Evolutionary conservation across 345 rosid species (phyloP).

Genomic region (Pistacia atlantica): DNA sequence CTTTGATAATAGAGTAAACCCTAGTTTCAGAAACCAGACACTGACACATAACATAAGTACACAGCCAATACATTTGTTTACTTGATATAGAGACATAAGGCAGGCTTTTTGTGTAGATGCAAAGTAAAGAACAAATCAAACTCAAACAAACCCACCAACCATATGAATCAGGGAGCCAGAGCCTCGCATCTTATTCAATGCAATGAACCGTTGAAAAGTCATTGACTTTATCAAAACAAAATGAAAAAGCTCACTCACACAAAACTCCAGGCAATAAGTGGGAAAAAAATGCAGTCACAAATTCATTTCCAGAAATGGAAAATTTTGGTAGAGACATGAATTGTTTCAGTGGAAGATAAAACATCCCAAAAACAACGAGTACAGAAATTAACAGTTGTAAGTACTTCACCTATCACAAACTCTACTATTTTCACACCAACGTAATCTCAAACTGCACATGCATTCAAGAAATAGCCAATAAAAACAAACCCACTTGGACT

Average conservation of each 20-base stretch:
- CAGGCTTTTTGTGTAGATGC: constrained; percentile 26
- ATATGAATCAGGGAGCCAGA: constrained; percentile 6
- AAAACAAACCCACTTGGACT: constrained; percentile 20
- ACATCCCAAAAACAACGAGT: neutral
- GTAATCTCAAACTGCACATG: constrained; percentile 32
- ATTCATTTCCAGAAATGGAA: neutral
- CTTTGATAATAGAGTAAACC: constrained; percentile 8
- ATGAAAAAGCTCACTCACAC: neutral
- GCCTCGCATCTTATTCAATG: neutral
- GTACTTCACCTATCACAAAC: constrained; percentile 14
- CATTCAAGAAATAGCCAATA: constrained; percentile 25
- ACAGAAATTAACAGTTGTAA: neutral
- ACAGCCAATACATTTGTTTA: neutral
- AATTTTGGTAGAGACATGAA: neutral
- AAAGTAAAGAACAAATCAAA: constrained; percentile 26
- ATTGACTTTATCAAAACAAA: neutral
- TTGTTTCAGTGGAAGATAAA: neutral
- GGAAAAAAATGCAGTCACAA: neutral
- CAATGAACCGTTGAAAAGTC: neutral
- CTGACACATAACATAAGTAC: neutral
- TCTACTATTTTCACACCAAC: constrained; percentile 17
- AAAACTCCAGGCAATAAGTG: neutral
- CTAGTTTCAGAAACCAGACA: constrained; percentile 6
- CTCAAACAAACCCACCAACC: constrained; percentile 9
- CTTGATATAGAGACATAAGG: constrained; percentile 14